These are phyloP conservation scores for Termitomyces bulborhizus DNA, from an alignment of 768 basidiomycete species.

Conservation along the genomic window DNA sequence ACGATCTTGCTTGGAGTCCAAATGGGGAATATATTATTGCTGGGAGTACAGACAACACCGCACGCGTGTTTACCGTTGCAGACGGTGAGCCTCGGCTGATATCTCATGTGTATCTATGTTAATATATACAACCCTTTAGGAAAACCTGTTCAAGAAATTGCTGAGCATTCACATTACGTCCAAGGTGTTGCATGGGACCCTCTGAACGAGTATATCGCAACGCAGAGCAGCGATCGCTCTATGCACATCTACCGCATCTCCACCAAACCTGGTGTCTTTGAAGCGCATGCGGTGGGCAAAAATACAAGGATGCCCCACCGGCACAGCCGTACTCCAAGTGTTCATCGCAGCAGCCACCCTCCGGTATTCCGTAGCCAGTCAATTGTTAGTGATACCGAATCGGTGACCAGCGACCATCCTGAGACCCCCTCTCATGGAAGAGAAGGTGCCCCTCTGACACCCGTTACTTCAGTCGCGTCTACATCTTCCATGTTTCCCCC, in stretches of 20 bases:
- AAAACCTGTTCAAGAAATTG: conserved; percentile 82
- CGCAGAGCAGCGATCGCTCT: conserved; percentile 92
- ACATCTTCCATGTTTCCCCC: conserved; percentile 70
- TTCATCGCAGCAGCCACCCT: conserved; percentile 45
- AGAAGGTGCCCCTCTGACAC: conserved; percentile 46
- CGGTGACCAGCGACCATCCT: conserved; percentile 41
- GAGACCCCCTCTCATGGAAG: conserved; percentile 25
- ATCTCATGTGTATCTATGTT: not conserved
- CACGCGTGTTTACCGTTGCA: conserved; percentile 69
- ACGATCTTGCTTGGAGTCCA: conserved; percentile 97
- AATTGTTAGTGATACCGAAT: conserved; percentile 69
- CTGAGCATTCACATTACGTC: conserved; percentile 94
- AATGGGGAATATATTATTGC: conserved; percentile 90
- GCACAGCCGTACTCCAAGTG: conserved; percentile 69
- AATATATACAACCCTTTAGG: conserved; percentile 35
- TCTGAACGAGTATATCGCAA: conserved; percentile 93
- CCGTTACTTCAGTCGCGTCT: conserved; percentile 62
- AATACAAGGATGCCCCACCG: conserved; percentile 71
- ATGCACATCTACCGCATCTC: conserved; percentile 92
- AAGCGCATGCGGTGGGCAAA: conserved; percentile 87
- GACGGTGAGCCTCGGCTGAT: conserved; percentile 48
- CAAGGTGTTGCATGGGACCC: conserved; percentile 99
- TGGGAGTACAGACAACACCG: conserved; percentile 96
- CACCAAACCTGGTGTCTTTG: conserved; percentile 73
- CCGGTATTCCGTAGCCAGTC: conserved; percentile 65